phyloP scores from a whole-genome alignment of 176 grass and related monocot genomes.

The Paspalum notatum region DNA sequence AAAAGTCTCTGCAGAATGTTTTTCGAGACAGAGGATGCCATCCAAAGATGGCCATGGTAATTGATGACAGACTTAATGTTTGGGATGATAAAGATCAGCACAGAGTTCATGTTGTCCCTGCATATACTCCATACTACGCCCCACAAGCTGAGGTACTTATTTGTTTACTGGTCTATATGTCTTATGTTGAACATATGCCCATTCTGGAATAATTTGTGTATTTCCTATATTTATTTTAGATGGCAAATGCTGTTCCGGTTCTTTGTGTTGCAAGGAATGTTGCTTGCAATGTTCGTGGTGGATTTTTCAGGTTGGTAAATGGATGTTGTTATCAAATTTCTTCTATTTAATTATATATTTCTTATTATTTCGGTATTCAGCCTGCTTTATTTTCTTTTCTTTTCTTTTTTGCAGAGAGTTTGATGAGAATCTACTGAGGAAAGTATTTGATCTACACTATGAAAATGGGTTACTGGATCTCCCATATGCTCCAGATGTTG shows the following conservation, averaged over 20 bases:
- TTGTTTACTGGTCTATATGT: slow-evolving; percentile 30
- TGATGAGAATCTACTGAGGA: slow-evolving; percentile 82
- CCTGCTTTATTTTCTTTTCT: slow-evolving; percentile 24
- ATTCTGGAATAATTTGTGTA: slow-evolving; percentile 16
- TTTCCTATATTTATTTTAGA: slow-evolving; percentile 57
- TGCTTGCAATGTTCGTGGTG: slow-evolving; percentile 94
- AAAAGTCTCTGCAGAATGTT: slow-evolving; percentile 87
- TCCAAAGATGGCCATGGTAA: slow-evolving; percentile 99
- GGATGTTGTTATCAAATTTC: background rate
- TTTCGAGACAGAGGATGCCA: slow-evolving; percentile 81
- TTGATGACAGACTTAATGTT: slow-evolving; percentile 91
- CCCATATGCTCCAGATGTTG: slow-evolving; percentile 90
- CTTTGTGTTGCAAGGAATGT: slow-evolving; percentile 99
- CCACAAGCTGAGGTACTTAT: slow-evolving; percentile 89
- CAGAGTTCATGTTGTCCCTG: slow-evolving; percentile 96
- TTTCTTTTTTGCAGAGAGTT: slow-evolving; percentile 91
- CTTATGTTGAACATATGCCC: slow-evolving; percentile 21
- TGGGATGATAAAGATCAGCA: slow-evolving; percentile 98
- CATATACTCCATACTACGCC: slow-evolving; percentile 91
- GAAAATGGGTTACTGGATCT: slow-evolving; percentile 92
- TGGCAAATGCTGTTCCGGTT: slow-evolving; percentile 81
- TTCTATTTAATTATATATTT: slow-evolving; percentile 31
- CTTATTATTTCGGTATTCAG: slow-evolving; percentile 9
- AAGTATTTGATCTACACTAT: slow-evolving; percentile 76
- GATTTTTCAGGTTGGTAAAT: slow-evolving; percentile 88